Evolutionary conservation across 306 rosid genomes (phyloP).

Genomic region (Cyamopsis tetragonoloba): DNA sequence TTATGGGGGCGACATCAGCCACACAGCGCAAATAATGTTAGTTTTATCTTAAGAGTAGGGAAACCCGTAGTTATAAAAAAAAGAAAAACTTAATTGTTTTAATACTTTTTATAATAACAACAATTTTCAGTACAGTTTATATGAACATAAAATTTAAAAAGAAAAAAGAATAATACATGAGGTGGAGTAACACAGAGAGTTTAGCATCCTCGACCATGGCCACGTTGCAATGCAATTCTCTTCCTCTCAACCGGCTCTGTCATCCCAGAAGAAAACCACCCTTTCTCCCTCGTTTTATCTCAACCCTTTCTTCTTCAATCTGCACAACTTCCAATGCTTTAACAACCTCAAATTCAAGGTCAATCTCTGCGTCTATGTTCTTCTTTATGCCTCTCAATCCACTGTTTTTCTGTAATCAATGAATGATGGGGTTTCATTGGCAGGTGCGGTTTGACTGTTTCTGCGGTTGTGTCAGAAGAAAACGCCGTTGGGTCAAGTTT

Average conservation of each 20-base stretch:
- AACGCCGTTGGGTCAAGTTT: conserved; percentile 47
- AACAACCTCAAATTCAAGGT: conserved; percentile 46
- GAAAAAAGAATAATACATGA: not conserved
- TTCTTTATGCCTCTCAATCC: too few species aligned
- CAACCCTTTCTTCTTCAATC: conserved; percentile 21
- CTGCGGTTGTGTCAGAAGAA: conserved; percentile 66
- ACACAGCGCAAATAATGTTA: too few species aligned
- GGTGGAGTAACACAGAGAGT: not conserved
- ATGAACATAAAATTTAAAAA: too few species aligned
- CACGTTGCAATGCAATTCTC: conserved; percentile 41
- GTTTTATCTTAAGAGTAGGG: too few species aligned
- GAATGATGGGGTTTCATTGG: not conserved
- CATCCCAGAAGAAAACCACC: conserved; percentile 9
- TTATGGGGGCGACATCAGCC: too few species aligned
- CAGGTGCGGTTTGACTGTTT: conserved; percentile 43
- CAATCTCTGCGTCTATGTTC: not conserved
- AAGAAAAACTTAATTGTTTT: not conserved
- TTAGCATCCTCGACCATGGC: conserved; percentile 43
- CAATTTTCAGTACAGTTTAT: too few species aligned
- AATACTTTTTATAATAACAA: not conserved
- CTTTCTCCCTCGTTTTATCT: conserved; percentile 20
- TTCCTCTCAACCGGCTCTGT: conserved; percentile 33
- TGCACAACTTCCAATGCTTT: conserved; percentile 22
- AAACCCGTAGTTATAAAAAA: too few species aligned
- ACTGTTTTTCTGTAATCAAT: not conserved